Percentiles rank a stretch among this genome's conserved stretches.
phyloP scores from a whole-genome alignment of 495 filamentous ascomycete genomes.

The Amphirosellinia nigrospora region DNA sequence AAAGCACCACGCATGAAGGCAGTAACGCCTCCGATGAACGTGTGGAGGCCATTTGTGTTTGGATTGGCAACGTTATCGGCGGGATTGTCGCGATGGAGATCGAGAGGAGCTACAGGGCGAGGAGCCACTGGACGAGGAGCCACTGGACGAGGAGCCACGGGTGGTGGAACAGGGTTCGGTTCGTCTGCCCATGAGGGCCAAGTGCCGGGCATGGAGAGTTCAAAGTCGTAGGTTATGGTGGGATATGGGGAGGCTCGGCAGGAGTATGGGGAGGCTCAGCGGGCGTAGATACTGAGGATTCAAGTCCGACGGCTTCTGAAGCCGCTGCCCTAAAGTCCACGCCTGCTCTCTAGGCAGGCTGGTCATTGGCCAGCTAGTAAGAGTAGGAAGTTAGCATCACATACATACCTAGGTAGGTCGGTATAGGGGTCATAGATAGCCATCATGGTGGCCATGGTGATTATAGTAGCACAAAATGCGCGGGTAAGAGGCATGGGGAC shows the following conservation, averaged over 20 bases:
- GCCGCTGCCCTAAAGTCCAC: conserved; percentile 11
- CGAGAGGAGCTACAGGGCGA: background rate
- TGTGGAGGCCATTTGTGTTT: background rate
- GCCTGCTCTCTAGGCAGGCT: conserved; percentile 25
- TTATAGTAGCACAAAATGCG: background rate
- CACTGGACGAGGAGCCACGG: background rate
- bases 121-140: background rate
- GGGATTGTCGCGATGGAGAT: background rate
- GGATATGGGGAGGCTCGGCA: background rate
- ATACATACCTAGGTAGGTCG: background rate
- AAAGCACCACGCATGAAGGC: background rate
- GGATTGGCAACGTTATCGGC: background rate
- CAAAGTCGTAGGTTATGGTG: background rate
- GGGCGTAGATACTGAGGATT: background rate
- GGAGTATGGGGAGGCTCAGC: background rate
- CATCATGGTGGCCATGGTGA: background rate
- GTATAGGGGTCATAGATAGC: background rate
- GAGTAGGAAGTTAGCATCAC: conserved; percentile 16
- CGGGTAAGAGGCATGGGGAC: background rate
- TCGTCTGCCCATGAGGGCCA: conserved; percentile 24
- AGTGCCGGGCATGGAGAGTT: conserved; percentile 21
- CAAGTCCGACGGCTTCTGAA: background rate
- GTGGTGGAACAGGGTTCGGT: conserved; percentile 8
- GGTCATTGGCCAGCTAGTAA: conserved; percentile 21
- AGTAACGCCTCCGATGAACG: background rate